Evolutionary conservation across 73 alveolate species (phyloP), one percentile per base, ranked within the genome.

Genomic region (Blepharisma japonicum): DNA sequence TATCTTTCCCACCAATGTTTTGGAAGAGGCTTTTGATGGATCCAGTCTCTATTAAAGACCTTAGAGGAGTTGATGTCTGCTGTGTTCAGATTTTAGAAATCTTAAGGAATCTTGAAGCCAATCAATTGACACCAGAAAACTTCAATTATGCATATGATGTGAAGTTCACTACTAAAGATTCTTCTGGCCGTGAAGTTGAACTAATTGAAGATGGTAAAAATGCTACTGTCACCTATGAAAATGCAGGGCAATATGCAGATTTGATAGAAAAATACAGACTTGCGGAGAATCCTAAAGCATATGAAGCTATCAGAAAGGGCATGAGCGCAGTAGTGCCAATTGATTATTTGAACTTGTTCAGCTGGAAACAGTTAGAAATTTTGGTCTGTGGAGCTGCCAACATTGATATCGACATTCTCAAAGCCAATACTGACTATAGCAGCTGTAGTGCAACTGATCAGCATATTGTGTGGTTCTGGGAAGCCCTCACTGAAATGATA

Each of bases 351-450:
- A 84, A 90, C 80, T 68, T 83, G 53, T 71, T 90, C 39, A 68
- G 87, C 21, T 94, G 98, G 98, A 83, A 68, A 68, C 97, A 94
- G 78, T 61, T 94, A 45, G 97, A 94, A 80, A 85, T 84, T 81
- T 82, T 89, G 48, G 98, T 94, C 25, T 92, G 97, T 38, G 99
- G 99, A 47, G 91, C 87, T 38, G 91, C 92, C 47, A 83, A 82
- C 6, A 82, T 94, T 54, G 93, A 92, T 54, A 77, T 92, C 39
- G 97, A 89, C 61, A 84, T 84, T 56, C 86, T 94, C 54, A 87
- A 90, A 84, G 92, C 86, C 67, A 92, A 88, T 80, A 90, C 98
- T 45, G 68, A 70, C 55, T 92, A 92, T 83, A 80, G 86, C 79
- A 96, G 89, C 50, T 92, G 96, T 54, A 68, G 81, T 47, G 90